Percentiles rank a stretch among this genome's conserved stretches.
These are phyloP conservation scores for Kazachstania kunashirensis DNA, from an alignment of 805 yeast genomes.

Conservation along the genomic window DNA sequence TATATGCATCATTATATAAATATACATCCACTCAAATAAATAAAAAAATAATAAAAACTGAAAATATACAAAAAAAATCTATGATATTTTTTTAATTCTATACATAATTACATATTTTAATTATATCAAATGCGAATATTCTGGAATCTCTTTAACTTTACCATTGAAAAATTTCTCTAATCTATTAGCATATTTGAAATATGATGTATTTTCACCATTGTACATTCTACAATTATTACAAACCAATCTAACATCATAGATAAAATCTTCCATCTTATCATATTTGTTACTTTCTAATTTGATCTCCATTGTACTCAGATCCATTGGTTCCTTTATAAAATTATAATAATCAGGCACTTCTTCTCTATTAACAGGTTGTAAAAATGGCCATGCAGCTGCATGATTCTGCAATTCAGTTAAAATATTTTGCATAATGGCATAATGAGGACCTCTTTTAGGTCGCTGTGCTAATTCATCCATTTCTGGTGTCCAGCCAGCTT, in stretches of 20 bases:
- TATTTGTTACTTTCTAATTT: slow-evolving; percentile 88
- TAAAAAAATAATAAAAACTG: neutral
- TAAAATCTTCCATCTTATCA: slow-evolving; percentile 80
- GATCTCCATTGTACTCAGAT: slow-evolving; percentile 87
- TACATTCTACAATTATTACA: slow-evolving; percentile 88
- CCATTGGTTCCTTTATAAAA: slow-evolving; percentile 97
- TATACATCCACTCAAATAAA: neutral
- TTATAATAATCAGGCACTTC: slow-evolving; percentile 96
- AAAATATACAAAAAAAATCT: neutral
- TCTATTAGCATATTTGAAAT: slow-evolving; percentile 88
- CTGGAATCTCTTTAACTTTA: slow-evolving; percentile 84
- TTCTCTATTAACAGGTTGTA: slow-evolving; percentile 82
- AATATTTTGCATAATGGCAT: slow-evolving; percentile 83
- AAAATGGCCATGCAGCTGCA: slow-evolving; percentile 97
- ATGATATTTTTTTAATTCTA: neutral
- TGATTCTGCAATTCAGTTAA: slow-evolving; percentile 85
- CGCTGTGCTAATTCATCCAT: slow-evolving; percentile 94
- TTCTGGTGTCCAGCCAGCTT: slow-evolving; percentile 97
- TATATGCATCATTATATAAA: neutral
- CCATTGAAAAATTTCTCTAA: slow-evolving; percentile 79
- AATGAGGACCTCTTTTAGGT: slow-evolving; percentile 91
- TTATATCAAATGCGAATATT: slow-evolving; percentile 63
- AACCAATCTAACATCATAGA: slow-evolving; percentile 77
- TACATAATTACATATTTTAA: neutral
- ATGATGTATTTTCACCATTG: slow-evolving; percentile 90